Evolutionary conservation across 1,284 basidiomycete species (phyloP).

Genomic region (Cronartium quercuum): DNA sequence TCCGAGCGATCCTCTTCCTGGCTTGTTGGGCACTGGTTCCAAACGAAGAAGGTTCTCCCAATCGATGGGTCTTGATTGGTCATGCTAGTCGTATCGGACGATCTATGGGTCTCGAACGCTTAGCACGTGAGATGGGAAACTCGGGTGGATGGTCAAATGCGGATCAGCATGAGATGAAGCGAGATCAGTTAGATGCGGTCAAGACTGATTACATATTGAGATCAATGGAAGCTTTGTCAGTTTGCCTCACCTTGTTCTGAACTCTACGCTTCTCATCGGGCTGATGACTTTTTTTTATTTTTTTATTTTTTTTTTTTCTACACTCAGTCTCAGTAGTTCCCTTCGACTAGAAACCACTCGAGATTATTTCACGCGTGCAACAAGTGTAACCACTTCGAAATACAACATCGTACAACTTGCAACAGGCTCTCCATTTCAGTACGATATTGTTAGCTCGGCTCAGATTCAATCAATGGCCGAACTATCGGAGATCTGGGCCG

Average conservation of each 20-base stretch:
- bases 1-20: slow-evolving; percentile 25
- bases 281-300: neutral
- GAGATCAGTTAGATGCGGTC: slow-evolving; percentile 19
- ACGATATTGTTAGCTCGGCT: slow-evolving; percentile 29
- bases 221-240: slow-evolving; percentile 30
- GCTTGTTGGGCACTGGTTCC: slow-evolving; percentile 34
- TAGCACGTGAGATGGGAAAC: neutral
- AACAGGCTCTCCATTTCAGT: slow-evolving; percentile 32
- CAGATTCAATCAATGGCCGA: slow-evolving; percentile 33
- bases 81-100: slow-evolving; percentile 33
- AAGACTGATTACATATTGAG: slow-evolving; percentile 21
- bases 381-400: neutral
- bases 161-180: slow-evolving; percentile 10
- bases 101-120: slow-evolving; percentile 23
- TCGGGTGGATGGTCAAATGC: slow-evolving; percentile 4
- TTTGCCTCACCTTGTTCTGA: neutral
- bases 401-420: slow-evolving; percentile 19
- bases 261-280: neutral
- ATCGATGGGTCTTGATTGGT: slow-evolving; percentile 37
- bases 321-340: slow-evolving; percentile 16
- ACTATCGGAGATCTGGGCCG: slow-evolving; percentile 20
- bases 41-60: slow-evolving; percentile 26
- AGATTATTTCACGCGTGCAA: slow-evolving; percentile 2
- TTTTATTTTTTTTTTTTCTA: neutral
- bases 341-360: slow-evolving; percentile 33